Conservation (phyloP, 768 basidiomycete genomes). For the Gymnopilus dilepis region DNA sequence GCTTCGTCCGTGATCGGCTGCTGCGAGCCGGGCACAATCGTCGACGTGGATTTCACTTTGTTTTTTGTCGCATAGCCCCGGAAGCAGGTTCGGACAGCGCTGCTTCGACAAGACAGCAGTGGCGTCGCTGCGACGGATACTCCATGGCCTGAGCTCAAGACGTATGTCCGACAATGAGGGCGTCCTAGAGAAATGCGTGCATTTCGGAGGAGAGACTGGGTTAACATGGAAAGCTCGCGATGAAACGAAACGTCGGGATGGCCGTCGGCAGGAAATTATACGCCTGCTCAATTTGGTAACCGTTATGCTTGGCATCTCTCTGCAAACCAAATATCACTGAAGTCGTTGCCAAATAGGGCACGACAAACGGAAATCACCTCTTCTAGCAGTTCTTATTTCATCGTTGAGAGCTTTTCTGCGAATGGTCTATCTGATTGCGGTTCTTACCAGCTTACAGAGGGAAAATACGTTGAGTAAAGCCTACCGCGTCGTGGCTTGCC, state of each 20-base stretch:
- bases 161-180: background rate
- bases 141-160: background rate
- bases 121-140: background rate
- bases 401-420: too few relatives aligned
- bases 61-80: slow-evolving; percentile 39
- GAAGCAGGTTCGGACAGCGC: background rate
- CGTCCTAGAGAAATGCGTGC: slow-evolving; percentile 7
- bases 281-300: background rate
- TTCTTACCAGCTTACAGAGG: too few relatives aligned
- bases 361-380: too few relatives aligned
- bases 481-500: too few relatives aligned
- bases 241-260: slow-evolving; percentile 3
- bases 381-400: background rate
- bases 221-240: background rate
- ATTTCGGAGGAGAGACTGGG: slow-evolving; percentile 9
- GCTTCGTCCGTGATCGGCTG: slow-evolving; percentile 59
- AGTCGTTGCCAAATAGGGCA: background rate
- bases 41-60: slow-evolving; percentile 56
- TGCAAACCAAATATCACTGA: background rate
- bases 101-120: background rate
- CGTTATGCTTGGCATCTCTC: background rate
- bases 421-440: too few relatives aligned
- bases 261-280: background rate
- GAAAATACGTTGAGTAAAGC: too few relatives aligned
- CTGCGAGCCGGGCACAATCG: slow-evolving; percentile 72